Conservation (phyloP, 176 grass and related monocot genomes). For the Leersia perrieri region DNA sequence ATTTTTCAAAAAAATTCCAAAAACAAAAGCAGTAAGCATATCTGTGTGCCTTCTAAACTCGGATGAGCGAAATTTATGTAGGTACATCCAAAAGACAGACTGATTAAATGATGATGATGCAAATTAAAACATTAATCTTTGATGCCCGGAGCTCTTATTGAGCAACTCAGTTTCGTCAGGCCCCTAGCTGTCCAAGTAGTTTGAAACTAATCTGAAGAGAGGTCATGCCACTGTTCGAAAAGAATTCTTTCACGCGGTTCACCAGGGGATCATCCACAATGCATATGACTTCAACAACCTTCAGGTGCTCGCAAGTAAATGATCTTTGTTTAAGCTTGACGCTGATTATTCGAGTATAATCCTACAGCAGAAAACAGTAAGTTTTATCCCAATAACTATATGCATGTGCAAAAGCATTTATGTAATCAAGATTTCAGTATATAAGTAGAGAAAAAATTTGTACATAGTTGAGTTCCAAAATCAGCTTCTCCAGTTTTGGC, state of each 20-base stretch:
- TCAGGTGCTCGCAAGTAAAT: conserved; percentile 24
- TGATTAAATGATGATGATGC: too few species aligned
- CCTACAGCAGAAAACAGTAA: background rate
- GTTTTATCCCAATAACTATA: background rate
- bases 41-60: too few species aligned
- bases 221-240: conserved; percentile 14
- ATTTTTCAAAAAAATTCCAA: too few species aligned
- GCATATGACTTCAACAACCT: conserved; percentile 18
- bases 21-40: too few species aligned
- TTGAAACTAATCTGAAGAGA: background rate
- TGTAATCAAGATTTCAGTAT: background rate
- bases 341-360: background rate
- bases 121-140: background rate
- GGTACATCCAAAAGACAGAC: too few species aligned
- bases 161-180: background rate
- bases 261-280: background rate
- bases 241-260: background rate
- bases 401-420: background rate
- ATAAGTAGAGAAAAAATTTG: background rate
- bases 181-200: background rate
- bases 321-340: conserved; percentile 9
- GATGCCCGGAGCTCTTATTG: background rate
- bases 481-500: too few species aligned
- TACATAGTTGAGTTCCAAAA: background rate
- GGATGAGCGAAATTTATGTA: too few species aligned